phyloP scores from a whole-genome alignment of 2,329 filamentous ascomycete genomes.

The Alternaria angustiovoidea region DNA sequence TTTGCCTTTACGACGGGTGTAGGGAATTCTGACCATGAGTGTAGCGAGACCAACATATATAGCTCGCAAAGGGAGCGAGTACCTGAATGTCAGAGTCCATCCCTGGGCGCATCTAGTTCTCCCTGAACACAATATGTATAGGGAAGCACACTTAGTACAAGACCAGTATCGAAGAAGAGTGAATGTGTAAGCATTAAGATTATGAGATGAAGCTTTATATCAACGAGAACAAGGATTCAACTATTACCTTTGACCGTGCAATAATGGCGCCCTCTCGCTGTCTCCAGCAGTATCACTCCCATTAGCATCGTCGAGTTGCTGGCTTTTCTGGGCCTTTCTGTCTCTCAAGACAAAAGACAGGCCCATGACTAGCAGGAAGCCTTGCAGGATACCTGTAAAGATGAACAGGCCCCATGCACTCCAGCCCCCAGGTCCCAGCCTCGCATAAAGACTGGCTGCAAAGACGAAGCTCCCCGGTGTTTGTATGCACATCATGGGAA shows the following conservation, averaged over 20 bases:
- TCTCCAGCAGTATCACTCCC: background rate
- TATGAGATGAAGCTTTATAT: background rate
- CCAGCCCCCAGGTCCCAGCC: conserved; percentile 86
- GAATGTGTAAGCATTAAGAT: background rate
- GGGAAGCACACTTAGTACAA: background rate
- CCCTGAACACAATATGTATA: background rate
- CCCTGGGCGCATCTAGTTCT: background rate
- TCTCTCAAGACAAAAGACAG: conserved; percentile 74
- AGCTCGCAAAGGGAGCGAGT: conserved; percentile 4
- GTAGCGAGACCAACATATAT: conserved; percentile 1
- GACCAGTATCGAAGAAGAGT: background rate
- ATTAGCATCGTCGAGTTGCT: conserved; percentile 5
- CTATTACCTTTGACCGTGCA: conserved; percentile 2
- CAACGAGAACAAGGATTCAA: background rate
- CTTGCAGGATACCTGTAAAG: conserved; percentile 86
- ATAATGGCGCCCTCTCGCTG: conserved; percentile 13
- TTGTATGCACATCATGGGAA: conserved; percentile 98
- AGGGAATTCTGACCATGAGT: background rate
- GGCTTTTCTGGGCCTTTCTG: conserved; percentile 26
- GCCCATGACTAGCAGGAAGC: conserved; percentile 79
- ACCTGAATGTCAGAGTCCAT: conserved; percentile 10
- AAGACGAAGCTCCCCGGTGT: conserved; percentile 93
- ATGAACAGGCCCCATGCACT: conserved; percentile 95
- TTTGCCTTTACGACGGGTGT: background rate
- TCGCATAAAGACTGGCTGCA: conserved; percentile 80